Evolutionary conservation across 2,329 filamentous ascomycete species (phyloP), one percentile per base, ranked within the genome.

Genomic region (Seiridium cupressi): DNA sequence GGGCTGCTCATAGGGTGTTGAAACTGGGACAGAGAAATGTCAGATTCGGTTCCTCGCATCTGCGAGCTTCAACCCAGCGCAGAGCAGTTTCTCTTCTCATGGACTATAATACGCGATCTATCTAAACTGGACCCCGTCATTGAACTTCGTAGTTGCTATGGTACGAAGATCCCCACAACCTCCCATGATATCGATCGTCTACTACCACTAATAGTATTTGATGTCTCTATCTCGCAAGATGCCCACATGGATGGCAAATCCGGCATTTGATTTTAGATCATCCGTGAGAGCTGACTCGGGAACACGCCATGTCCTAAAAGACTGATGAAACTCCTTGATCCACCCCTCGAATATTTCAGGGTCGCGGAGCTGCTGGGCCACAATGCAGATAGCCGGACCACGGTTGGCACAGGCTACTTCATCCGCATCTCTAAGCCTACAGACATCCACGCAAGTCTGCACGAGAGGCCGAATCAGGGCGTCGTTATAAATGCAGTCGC

Each of bases 401-500:
- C 64, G 62, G 7, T 53, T 58, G 11, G 60, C 63, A 26, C 55
- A 36, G 4, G 36, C 51, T 10, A 3, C 59, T 40, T 61, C 55
- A 1, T 67, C 64, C 3, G 51, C 58, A 36, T 62, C 58, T 40
- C 88, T 80, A 13, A 94, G 74, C 8, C 77, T 77, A 73, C 92
- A 96, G 32, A 88, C 82, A 63, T 96, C 90, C 5, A 81, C 85
- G 72, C 91, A 96, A 0, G 92, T 90, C 67, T 89, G 84, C n/a
- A 95, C 90, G 54, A 98, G 85, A 0, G 93, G 92, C 48, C 84
- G 79, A 32, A 98, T 85, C 3, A 98, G 83, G 2, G 90, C 85
- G 65, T 97, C 91, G 75, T 98, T 99, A 79, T 96, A 99, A 66
- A 99, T 89, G 74, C 93, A 97, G 74, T 99, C 95, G 70, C 92